Conservation (phyloP, 1,284 basidiomycete species). For the Rhodotorula sp. region DNA sequence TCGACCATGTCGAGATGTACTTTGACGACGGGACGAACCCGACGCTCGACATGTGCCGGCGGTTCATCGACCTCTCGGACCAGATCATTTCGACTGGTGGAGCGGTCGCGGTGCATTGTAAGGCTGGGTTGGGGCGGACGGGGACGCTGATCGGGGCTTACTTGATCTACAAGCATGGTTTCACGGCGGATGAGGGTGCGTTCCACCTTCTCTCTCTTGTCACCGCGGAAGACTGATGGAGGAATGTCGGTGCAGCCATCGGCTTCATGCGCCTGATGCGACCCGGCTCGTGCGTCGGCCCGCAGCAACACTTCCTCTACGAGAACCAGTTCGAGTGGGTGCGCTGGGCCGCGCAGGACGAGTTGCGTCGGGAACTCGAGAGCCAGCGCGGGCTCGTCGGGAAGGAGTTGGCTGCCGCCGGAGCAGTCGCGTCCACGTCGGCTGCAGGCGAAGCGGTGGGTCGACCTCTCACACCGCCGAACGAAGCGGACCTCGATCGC, state of each 20-base stretch:
- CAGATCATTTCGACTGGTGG: conserved; percentile 66
- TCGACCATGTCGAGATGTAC: conserved; percentile 87
- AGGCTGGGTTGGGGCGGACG: conserved; percentile 87
- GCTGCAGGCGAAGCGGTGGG: background rate
- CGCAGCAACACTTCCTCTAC: conserved; percentile 85
- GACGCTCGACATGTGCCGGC: conserved; percentile 85
- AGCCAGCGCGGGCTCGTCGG: background rate
- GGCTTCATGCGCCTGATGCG: conserved; percentile 97
- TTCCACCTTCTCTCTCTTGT: background rate
- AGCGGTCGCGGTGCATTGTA: conserved; percentile 64
- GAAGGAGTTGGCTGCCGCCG: background rate
- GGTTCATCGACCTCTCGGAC: conserved; percentile 83
- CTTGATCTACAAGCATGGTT: conserved; percentile 98
- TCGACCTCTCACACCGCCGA: conserved; percentile 30
- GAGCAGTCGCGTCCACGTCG: background rate
- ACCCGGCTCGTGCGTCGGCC: conserved; percentile 59
- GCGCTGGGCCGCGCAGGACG: conserved; percentile 84
- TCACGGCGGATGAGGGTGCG: conserved; percentile 78
- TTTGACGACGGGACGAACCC: conserved; percentile 99
- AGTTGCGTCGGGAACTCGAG: conserved; percentile 18
- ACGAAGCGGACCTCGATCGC: conserved; percentile 18
- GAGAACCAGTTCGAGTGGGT: conserved; percentile 91
- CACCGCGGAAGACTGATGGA: background rate
- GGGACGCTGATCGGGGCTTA: conserved; percentile 96
- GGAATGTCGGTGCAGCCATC: conserved; percentile 58